Percentiles rank a stretch among this genome's conserved stretches.
These are phyloP conservation scores for Cryptomeria japonica DNA, from an alignment of 75 land plant genomes.

Conservation along the genomic window DNA sequence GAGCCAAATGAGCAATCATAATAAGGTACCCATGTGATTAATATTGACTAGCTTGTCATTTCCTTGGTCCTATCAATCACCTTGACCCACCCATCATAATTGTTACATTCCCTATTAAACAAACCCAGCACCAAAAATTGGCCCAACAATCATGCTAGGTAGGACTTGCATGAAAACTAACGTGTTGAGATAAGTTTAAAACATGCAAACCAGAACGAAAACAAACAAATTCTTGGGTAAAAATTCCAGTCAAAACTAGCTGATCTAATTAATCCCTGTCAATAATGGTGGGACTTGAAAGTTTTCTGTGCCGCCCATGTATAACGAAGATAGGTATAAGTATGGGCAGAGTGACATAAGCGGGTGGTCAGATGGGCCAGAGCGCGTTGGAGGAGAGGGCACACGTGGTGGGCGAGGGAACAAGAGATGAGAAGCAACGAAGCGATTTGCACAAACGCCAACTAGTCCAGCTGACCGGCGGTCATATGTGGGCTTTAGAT, in stretches of 20 bases:
- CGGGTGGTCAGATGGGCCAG: neutral
- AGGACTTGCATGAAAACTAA: neutral
- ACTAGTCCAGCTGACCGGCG: neutral
- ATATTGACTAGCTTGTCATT: neutral
- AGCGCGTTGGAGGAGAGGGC: neutral
- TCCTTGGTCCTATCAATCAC: neutral
- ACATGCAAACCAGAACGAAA: neutral
- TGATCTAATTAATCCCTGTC: neutral
- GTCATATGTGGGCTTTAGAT: neutral
- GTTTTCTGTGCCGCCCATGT: neutral
- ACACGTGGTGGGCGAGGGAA: neutral
- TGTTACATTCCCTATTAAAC: neutral
- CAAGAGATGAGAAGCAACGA: neutral
- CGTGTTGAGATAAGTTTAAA: neutral
- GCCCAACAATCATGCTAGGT: neutral
- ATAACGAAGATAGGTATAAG: neutral
- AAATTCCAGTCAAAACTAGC: neutral
- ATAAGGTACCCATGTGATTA: conserved; percentile 6
- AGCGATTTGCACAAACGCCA: conserved; percentile 4
- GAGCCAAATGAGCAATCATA: neutral
- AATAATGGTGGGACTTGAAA: neutral
- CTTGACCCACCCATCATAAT: neutral
- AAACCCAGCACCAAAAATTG: neutral
- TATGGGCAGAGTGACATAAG: neutral
- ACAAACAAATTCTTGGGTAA: neutral